A percentile compares a stretch with the other conserved stretches of the same genome.
Evolutionary conservation across 176 grass and related monocot species (phyloP).

Genomic region (Puccinellia tenuiflora): DNA sequence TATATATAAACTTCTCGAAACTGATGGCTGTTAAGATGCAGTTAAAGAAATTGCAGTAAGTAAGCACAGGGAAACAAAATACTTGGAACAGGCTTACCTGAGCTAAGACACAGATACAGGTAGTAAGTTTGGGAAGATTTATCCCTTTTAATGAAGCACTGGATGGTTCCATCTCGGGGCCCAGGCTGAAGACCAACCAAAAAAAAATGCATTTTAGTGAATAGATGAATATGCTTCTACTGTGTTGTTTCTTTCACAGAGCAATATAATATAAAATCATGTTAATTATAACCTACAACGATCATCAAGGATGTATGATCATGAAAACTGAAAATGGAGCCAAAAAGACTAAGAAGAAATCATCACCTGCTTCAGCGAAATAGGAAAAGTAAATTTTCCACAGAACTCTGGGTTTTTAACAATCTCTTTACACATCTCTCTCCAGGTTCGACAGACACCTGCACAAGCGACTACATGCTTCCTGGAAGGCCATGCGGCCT

Average conservation of each 20-base stretch:
- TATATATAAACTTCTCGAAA: not conserved
- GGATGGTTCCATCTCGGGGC: constrained; percentile 66
- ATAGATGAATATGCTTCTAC: not conserved
- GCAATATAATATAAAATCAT: not conserved
- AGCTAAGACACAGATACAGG: constrained; percentile 83
- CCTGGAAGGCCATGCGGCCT: constrained; percentile 54
- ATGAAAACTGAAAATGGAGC: not conserved
- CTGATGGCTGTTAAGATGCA: not conserved
- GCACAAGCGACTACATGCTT: constrained; percentile 60
- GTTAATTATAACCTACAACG: not conserved
- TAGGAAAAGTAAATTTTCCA: constrained; percentile 70
- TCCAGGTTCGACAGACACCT: constrained; percentile 63
- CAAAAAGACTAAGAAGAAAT: not conserved
- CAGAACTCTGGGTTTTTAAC: constrained; percentile 62
- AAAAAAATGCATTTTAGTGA: constrained; percentile 19
- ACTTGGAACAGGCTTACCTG: constrained; percentile 46
- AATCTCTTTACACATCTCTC: constrained; percentile 67
- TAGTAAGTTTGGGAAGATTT: constrained; percentile 86
- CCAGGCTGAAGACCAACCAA: constrained; percentile 52
- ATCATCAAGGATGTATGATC: not conserved
- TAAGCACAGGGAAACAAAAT: constrained; percentile 4
- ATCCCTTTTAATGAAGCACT: constrained; percentile 89
- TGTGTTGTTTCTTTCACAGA: not conserved
- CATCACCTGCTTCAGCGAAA: constrained; percentile 75
- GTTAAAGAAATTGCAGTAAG: not conserved